Conservation (phyloP, 2,329 filamentous ascomycete genomes). For the Capronia epimyces region DNA sequence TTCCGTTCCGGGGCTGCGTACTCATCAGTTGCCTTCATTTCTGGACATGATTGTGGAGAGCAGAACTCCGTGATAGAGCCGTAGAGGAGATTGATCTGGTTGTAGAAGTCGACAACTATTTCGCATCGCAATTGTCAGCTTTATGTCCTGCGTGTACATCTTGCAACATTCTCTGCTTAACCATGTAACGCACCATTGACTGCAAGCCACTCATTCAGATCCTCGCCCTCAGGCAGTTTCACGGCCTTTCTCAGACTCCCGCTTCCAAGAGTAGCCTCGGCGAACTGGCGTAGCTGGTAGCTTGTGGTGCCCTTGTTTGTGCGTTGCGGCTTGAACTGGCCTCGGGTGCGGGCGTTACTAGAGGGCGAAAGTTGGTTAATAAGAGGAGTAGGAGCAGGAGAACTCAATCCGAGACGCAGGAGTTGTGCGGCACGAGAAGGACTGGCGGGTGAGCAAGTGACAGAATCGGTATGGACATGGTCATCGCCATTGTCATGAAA, state of each 20-base stretch:
- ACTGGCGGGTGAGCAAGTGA: constrained; percentile 6
- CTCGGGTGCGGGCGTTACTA: constrained; percentile 81
- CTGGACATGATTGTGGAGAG: constrained; percentile 91
- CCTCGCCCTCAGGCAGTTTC: constrained; percentile 92
- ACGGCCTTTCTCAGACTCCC: constrained; percentile 94
- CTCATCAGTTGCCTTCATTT: constrained; percentile 99
- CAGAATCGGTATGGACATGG: constrained; percentile 14
- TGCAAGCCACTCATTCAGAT: constrained; percentile 95
- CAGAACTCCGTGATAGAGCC: constrained; percentile 99
- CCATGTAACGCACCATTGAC: constrained; percentile 67
- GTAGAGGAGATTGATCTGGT: constrained; percentile 98
- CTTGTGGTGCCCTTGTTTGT: constrained; percentile 78
- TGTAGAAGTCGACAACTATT: constrained; percentile 98
- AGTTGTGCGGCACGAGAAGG: constrained; percentile 32
- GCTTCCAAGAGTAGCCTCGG: constrained; percentile 90
- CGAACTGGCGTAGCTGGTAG: constrained; percentile 95
- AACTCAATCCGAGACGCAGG: constrained; percentile 34
- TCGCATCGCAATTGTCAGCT: constrained; percentile 21
- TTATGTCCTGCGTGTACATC: not conserved
- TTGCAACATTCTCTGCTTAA: not conserved
- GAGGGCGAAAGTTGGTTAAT: constrained; percentile 34
- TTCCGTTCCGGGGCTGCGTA: constrained; percentile 41
- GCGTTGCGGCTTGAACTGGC: constrained; percentile 84
- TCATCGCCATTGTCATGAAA: constrained; percentile 17
- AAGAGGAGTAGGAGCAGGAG: constrained; percentile 38